Evolutionary conservation across 257 asterid genomes (phyloP), one percentile per base, ranked within the genome.

Genomic region (Fraxinus cuspidata): DNA sequence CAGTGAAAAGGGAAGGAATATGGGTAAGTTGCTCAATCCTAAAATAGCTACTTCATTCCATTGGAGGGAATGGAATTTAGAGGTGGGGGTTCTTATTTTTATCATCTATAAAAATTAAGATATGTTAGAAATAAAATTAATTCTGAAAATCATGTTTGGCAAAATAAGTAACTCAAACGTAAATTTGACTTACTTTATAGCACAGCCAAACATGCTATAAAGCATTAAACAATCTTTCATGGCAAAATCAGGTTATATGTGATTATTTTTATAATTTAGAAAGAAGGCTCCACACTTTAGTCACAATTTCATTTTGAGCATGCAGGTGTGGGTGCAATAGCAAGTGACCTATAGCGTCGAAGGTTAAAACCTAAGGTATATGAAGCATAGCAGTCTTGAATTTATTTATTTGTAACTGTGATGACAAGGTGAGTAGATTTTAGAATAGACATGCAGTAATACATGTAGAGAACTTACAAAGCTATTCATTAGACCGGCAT

Each of bases 1-100:
- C 70, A 75, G 60, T 71, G 71, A 73, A 72, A 80, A 80, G 37
- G 73, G 68, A 63, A 47, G 76, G 79, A 64, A 82, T 25, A 21
- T 31, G 77, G 76, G 53, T 44, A 44, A 13, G 53, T 44, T 44
- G 53, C 53, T 44, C 5, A 44, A 44, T 44, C 53, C 53, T 44
- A 44, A 44, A 44, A 81, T 3, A 44, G 19, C 53, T 44, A 13
- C 53, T 44, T 18, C 77, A n/a, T n/a, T n/a, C 21, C n/a, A 21
- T 3, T 1, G 53, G 10, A 13, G 19, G 53, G 19, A 21, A 44
- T 12, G 53, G 13, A 44, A 11, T 3, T 13, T 3, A 3, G 19
- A 44, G 53, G 29, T n/a, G 53, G 19, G 31, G 31, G 67, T 21
- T 58, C 29, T 58, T 7, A 58, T 8, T 19, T 58, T 58, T 8